These are phyloP conservation scores for Rossbeevera mucosa DNA, from an alignment of 768 basidiomycete genomes.

Conservation along the genomic window DNA sequence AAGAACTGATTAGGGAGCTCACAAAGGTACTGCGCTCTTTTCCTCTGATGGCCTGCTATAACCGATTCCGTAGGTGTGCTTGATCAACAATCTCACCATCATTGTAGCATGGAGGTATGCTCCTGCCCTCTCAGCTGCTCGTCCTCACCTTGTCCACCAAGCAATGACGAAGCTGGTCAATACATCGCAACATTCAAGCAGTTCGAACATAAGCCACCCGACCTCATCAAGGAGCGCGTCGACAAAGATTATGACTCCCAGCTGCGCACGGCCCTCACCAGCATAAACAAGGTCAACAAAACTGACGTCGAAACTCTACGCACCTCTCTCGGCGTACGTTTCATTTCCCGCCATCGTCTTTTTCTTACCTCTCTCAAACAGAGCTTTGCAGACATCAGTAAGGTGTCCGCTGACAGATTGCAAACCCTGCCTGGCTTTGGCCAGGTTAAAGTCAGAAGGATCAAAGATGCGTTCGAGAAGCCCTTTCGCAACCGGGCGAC, in stretches of 20 bases:
- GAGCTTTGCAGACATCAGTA: slow-evolving; percentile 84
- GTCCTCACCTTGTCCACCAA: slow-evolving; percentile 27
- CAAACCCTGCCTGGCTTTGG: slow-evolving; percentile 89
- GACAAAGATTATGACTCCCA: slow-evolving; percentile 86
- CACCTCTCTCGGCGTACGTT: slow-evolving; percentile 83
- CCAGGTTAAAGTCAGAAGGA: slow-evolving; percentile 86
- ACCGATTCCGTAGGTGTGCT: slow-evolving; percentile 51
- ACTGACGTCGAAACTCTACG: slow-evolving; percentile 93
- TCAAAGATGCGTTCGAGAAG: slow-evolving; percentile 87
- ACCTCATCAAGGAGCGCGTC: slow-evolving; percentile 89
- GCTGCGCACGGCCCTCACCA: slow-evolving; percentile 77
- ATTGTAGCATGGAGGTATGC: slow-evolving; percentile 86
- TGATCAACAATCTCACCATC: slow-evolving; percentile 91
- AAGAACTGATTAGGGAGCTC: slow-evolving; percentile 86
- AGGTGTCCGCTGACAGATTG: slow-evolving; percentile 67
- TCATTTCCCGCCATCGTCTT: background rate
- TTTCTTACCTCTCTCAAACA: slow-evolving; percentile 29
- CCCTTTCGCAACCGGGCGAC: slow-evolving; percentile 74
- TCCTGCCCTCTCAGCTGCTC: slow-evolving; percentile 18
- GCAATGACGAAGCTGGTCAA: slow-evolving; percentile 86
- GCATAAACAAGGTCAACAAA: slow-evolving; percentile 92
- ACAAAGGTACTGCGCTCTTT: slow-evolving; percentile 57
- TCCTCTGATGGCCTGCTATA: slow-evolving; percentile 2
- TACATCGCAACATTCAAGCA: slow-evolving; percentile 91
- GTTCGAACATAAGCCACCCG: slow-evolving; percentile 89